phyloP scores from a whole-genome alignment of 345 rosid genomes.

The Nasturtium officinale region DNA sequence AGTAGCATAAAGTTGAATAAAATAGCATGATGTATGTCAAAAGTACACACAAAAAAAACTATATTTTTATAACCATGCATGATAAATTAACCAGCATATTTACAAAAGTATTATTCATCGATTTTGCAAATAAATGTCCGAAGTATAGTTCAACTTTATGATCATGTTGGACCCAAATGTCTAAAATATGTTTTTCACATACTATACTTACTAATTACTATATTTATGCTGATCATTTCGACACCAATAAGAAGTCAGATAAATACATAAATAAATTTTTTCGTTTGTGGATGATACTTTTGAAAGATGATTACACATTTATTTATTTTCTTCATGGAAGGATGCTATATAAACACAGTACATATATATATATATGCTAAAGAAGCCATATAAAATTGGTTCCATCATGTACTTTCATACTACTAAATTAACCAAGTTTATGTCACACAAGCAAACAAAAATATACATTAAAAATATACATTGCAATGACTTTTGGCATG shows the following conservation, averaged over 20 bases:
- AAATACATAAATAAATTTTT: background rate
- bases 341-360: conserved; percentile 13
- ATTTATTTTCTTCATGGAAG: background rate
- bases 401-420: conserved; percentile 50
- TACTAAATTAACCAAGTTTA: conserved; percentile 30
- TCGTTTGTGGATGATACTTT: background rate
- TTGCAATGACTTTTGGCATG: conserved; percentile 12
- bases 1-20: background rate
- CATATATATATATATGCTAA: conserved; percentile 2
- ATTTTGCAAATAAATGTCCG: background rate
- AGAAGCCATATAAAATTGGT: conserved; percentile 56
- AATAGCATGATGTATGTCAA: background rate
- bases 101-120: background rate
- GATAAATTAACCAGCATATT: background rate
- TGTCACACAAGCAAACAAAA: conserved; percentile 31
- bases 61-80: background rate
- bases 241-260: background rate
- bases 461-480: background rate
- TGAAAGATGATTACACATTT: background rate
- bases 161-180: too few relatives aligned
- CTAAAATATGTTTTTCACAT: background rate
- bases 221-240: background rate
- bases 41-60: background rate
- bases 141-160: too few relatives aligned
- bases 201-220: background rate